Evolutionary conservation across 306 rosid genomes (phyloP).

Genomic region (Senna siamea): DNA sequence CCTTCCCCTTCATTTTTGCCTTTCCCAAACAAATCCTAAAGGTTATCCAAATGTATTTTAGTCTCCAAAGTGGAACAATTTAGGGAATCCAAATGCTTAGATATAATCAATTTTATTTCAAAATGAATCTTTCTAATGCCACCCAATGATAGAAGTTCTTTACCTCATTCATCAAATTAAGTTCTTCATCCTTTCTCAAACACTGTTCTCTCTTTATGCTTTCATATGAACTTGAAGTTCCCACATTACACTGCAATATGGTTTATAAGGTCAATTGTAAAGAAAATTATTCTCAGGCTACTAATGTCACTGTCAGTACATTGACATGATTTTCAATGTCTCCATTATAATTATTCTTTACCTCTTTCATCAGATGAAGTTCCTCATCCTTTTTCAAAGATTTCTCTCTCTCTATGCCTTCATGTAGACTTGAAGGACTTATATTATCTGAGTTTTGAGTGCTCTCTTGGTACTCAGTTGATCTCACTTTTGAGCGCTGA

Average conservation of each 20-base stretch:
- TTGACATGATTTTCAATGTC: constrained; percentile 27
- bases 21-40: background rate
- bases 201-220: constrained; percentile 31
- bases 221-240: constrained; percentile 33
- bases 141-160: constrained; percentile 29
- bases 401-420: constrained; percentile 36
- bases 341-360: constrained; percentile 33
- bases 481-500: constrained; percentile 41
- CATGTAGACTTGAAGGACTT: constrained; percentile 41
- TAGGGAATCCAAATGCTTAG: background rate
- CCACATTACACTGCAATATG: constrained; percentile 31
- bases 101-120: background rate
- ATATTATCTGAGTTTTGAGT: constrained; percentile 34
- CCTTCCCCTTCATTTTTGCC: too few species aligned
- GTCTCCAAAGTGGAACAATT: constrained; percentile 5
- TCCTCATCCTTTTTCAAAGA: constrained; percentile 37
- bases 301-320: constrained; percentile 1
- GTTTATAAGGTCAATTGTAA: constrained; percentile 20
- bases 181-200: constrained; percentile 41
- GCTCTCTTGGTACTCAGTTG: constrained; percentile 48
- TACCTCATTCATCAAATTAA: constrained; percentile 54
- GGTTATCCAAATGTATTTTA: background rate
- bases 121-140: background rate
- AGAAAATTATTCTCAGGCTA: constrained; percentile 9
- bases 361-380: constrained; percentile 54